A percentile compares a stretch with the other conserved stretches of the same genome.
phyloP scores from a whole-genome alignment of 768 basidiomycete species.

The Kwoniella newhampshirensis region DNA sequence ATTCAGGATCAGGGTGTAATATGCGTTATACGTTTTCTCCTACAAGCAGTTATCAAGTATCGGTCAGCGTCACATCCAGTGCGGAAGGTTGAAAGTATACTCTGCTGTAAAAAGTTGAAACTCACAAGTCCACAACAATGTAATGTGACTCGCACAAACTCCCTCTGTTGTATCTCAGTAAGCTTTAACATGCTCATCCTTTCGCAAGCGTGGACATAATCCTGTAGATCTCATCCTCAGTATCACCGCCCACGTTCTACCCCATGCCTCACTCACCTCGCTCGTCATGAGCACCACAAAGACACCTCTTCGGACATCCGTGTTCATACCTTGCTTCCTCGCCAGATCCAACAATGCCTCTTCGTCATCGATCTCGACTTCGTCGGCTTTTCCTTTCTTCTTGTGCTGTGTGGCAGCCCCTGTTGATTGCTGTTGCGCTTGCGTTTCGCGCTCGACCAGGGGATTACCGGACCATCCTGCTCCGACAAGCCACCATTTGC shows the following conservation, averaged over 20 bases:
- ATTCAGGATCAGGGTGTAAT: conserved; percentile 84
- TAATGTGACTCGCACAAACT: conserved; percentile 85
- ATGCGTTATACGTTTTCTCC: conserved; percentile 94
- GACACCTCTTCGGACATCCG: conserved; percentile 84
- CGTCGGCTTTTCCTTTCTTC: conserved; percentile 50
- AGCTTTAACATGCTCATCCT: conserved; percentile 79
- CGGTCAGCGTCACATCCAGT: neutral
- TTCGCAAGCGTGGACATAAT: conserved; percentile 93
- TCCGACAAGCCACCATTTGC: conserved; percentile 99
- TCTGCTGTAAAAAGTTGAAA: neutral
- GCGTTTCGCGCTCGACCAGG: conserved; percentile 65
- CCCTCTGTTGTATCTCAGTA: conserved; percentile 86
- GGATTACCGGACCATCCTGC: conserved; percentile 95
- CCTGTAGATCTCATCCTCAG: conserved; percentile 58
- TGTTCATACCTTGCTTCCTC: conserved; percentile 96
- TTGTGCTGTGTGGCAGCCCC: conserved; percentile 2
- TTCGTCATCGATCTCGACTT: conserved; percentile 36
- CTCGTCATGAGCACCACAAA: conserved; percentile 95
- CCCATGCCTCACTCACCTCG: conserved; percentile 62
- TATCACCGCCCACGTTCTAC: neutral
- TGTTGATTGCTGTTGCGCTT: conserved; percentile 34
- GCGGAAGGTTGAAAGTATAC: neutral
- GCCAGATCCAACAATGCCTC: conserved; percentile 71
- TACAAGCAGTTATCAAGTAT: conserved; percentile 44
- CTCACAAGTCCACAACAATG: conserved; percentile 67